Conservation (phyloP, 169 alveolate species). For the Cryptosporidium muris region DNA sequence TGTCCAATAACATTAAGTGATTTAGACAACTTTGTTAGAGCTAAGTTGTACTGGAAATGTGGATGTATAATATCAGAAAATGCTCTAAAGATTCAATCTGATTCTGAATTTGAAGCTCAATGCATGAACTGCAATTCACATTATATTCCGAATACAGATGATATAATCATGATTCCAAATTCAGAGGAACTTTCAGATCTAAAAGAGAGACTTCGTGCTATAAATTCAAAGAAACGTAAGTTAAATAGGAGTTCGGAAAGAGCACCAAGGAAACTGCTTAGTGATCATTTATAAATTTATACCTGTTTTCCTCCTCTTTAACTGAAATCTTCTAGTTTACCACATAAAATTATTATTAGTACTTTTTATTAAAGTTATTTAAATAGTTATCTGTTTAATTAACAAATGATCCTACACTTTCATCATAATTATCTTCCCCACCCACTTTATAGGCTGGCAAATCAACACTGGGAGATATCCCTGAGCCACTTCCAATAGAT, state of each 20-base stretch:
- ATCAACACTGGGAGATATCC: background rate
- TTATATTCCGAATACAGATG: background rate
- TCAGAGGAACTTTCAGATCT: background rate
- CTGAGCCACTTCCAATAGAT: background rate
- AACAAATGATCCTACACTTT: constrained; percentile 21
- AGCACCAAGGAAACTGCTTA: background rate
- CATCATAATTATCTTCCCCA: constrained; percentile 5
- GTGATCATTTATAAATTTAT: background rate
- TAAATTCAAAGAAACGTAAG: background rate
- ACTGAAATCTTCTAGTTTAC: background rate
- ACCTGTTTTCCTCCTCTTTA: background rate
- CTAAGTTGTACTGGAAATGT: constrained; percentile 21
- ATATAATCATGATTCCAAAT: constrained; percentile 13
- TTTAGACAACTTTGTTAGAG: constrained; percentile 52
- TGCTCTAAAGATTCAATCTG: background rate
- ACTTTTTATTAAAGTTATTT: background rate
- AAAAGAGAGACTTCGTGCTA: background rate
- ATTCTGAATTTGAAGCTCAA: background rate
- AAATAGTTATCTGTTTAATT: background rate
- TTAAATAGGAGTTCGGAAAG: background rate
- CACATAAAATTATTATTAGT: background rate
- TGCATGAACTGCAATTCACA: constrained; percentile 29
- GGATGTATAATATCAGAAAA: constrained; percentile 28
- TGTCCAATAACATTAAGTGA: constrained; percentile 54
- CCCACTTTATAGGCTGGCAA: constrained; percentile 17